These are phyloP conservation scores for Aspergillus sp. DNA, from an alignment of 2,329 filamentous ascomycete genomes.

Conservation along the genomic window DNA sequence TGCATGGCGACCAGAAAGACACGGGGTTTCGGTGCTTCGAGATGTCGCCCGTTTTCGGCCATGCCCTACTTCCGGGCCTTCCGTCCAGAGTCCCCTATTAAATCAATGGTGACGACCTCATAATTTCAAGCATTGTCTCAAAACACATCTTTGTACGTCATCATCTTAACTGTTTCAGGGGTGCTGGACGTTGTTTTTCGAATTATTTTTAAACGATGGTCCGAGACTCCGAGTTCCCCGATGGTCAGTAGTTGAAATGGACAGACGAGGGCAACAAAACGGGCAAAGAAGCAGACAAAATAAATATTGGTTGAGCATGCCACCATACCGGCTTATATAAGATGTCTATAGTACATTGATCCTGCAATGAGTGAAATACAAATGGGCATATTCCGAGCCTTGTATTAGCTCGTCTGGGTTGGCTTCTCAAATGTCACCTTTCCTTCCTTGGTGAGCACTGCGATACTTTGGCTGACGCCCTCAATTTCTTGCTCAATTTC, in stretches of 20 bases:
- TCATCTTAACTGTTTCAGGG: not conserved
- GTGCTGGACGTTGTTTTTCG: not conserved
- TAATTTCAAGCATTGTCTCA: not conserved
- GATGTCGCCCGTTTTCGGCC: not conserved
- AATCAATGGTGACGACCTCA: not conserved
- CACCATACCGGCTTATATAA: conserved; percentile 1
- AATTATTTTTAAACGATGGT: not conserved
- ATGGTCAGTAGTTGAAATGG: not conserved
- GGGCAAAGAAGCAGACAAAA: not conserved
- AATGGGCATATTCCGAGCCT: conserved; percentile 1
- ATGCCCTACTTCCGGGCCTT: not conserved
- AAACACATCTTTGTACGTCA: not conserved
- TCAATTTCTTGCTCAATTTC: conserved; percentile 30
- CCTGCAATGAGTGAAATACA: conserved; percentile 19
- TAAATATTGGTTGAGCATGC: not conserved
- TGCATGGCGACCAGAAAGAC: not conserved
- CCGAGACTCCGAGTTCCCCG: too few relatives aligned
- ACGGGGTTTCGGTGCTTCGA: not conserved
- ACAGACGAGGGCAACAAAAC: not conserved
- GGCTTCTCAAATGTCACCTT: conserved; percentile 62
- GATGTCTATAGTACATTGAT: conserved; percentile 25
- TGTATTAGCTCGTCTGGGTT: conserved; percentile 19
- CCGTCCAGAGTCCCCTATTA: not conserved
- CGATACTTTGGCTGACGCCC: conserved; percentile 44
- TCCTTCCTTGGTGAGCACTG: conserved; percentile 59